Evolutionary conservation across 2,329 filamentous ascomycete species (phyloP).

Genomic region (Beauveria pseudobassiana): DNA sequence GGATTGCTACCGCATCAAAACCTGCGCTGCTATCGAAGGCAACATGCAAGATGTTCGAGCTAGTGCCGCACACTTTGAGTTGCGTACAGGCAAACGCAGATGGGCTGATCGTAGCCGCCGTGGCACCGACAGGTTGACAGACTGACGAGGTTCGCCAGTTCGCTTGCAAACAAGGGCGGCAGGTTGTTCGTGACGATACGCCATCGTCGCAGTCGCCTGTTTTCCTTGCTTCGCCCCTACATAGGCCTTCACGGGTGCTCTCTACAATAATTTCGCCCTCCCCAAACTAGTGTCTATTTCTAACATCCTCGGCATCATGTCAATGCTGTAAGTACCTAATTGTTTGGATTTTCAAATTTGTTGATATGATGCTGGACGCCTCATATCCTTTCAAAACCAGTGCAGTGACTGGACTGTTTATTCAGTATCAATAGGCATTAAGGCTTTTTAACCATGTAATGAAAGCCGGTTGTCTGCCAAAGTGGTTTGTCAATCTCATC

Average conservation of each 20-base stretch:
- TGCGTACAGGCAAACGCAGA: conserved; percentile 72
- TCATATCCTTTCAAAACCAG: not conserved
- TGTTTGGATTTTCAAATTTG: not conserved
- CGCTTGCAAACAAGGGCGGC: too few relatives aligned
- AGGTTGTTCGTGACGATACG: too few relatives aligned
- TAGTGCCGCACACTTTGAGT: conserved; percentile 81
- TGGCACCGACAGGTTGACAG: conserved; percentile 2
- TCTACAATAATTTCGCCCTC: not conserved
- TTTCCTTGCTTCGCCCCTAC: too few relatives aligned
- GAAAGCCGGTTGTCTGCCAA: not conserved
- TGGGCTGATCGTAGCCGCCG: conserved; percentile 54
- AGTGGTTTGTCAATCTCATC: not conserved
- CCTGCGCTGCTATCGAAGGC: conserved; percentile 71
- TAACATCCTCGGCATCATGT: not conserved
- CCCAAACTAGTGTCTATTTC: not conserved
- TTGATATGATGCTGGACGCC: not conserved
- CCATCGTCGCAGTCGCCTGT: too few relatives aligned
- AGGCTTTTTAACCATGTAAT: too few relatives aligned
- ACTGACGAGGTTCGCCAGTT: not conserved
- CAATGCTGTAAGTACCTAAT: not conserved
- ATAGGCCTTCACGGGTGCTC: too few relatives aligned
- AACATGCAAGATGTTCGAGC: conserved; percentile 67
- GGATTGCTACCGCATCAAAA: conserved; percentile 91
- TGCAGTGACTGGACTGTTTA: too few relatives aligned
- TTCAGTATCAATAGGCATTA: too few relatives aligned